Conservation (phyloP, 495 filamentous ascomycete genomes). For the Aspergillus kassunensis region DNA sequence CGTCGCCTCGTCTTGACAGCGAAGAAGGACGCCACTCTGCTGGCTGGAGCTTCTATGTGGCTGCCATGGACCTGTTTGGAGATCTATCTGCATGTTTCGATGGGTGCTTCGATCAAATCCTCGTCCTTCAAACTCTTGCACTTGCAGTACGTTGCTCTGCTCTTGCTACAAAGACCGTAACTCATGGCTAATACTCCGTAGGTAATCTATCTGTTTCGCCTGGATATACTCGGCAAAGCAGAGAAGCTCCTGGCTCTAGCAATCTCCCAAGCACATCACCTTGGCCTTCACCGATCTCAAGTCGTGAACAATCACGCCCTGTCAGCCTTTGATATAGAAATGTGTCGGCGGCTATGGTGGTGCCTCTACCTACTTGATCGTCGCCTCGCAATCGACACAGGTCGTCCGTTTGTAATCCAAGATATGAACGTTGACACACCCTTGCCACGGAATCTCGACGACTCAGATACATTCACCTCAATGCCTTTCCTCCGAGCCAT, state of each 20-base stretch:
- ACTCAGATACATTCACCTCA: background rate
- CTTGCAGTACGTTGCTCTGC: slow-evolving; percentile 16
- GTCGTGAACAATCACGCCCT: slow-evolving; percentile 14
- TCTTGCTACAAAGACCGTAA: background rate
- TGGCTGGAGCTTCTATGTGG: slow-evolving; percentile 27
- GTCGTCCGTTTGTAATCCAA: slow-evolving; percentile 26
- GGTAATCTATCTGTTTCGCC: slow-evolving; percentile 28
- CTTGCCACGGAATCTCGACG: slow-evolving; percentile 19
- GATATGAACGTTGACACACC: slow-evolving; percentile 25
- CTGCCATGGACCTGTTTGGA: slow-evolving; percentile 22
- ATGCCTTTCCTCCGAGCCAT: slow-evolving; percentile 23
- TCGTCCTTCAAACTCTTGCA: slow-evolving; percentile 22
- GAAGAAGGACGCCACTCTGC: slow-evolving; percentile 21
- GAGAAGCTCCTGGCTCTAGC: slow-evolving; percentile 27
- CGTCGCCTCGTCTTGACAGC: slow-evolving; percentile 14
- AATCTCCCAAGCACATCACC: slow-evolving; percentile 25
- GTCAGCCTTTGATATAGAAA: slow-evolving; percentile 16
- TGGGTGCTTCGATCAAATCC: slow-evolving; percentile 17
- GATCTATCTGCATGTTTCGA: slow-evolving; percentile 20
- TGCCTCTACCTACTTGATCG: slow-evolving; percentile 25
- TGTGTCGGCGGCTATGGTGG: slow-evolving; percentile 25
- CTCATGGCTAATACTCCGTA: slow-evolving; percentile 2
- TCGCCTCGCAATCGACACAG: slow-evolving; percentile 25
- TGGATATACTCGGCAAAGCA: slow-evolving; percentile 24
- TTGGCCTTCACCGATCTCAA: slow-evolving; percentile 22